Conservation (phyloP, 2,329 filamentous ascomycete species). For the Colletotrichum eremochloae region DNA sequence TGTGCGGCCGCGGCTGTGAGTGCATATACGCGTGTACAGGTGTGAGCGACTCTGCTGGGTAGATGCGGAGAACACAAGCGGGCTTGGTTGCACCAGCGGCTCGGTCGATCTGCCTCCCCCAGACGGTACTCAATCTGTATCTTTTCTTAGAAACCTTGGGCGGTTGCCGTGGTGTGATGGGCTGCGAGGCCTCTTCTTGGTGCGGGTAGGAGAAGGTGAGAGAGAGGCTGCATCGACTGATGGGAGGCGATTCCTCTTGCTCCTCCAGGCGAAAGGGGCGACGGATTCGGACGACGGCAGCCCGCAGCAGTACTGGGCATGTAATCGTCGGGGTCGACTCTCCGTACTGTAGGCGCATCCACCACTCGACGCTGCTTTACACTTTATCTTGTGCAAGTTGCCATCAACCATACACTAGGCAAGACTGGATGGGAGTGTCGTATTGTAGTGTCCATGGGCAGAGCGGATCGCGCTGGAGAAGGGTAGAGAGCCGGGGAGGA, state of each 20-base stretch:
- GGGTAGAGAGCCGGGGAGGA: background rate
- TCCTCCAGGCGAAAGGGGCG: slow-evolving; percentile 1
- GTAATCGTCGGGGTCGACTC: background rate
- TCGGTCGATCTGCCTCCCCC: slow-evolving; percentile 24
- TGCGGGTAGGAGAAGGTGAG: background rate
- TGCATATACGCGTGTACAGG: background rate
- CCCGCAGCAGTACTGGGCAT: background rate
- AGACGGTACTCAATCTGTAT: slow-evolving; percentile 13
- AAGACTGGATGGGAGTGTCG: too few species aligned
- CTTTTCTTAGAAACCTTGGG: background rate
- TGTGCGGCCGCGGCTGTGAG: slow-evolving; percentile 7
- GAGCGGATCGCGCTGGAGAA: too few species aligned
- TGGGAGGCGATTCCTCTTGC: background rate
- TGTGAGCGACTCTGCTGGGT: slow-evolving; percentile 10
- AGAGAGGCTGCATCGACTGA: background rate
- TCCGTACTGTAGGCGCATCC: background rate
- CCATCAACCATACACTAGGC: too few species aligned
- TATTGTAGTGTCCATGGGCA: too few species aligned
- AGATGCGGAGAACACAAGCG: slow-evolving; percentile 11
- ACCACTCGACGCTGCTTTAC: background rate
- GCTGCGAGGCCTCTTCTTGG: background rate
- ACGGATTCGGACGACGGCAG: slow-evolving; percentile 10
- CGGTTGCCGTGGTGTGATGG: background rate
- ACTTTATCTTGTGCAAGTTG: too few species aligned
- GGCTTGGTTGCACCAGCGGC: slow-evolving; percentile 14